Evolutionary conservation across 129 eudicot species (phyloP).

Genomic region (Pulicaria dysenterica): DNA sequence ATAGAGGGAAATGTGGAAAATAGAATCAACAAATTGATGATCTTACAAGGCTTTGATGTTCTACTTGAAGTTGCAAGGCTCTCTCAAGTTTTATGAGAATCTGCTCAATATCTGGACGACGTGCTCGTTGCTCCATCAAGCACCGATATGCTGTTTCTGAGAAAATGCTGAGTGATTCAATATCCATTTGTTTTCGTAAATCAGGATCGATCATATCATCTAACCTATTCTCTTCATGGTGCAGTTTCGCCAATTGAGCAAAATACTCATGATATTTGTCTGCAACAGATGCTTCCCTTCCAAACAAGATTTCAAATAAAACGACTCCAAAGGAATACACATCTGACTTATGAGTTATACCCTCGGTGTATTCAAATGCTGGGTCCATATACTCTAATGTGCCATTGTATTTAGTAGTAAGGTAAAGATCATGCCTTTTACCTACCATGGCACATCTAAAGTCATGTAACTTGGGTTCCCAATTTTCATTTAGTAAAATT

Average conservation of each 20-base stretch:
- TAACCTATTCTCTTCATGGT: neutral
- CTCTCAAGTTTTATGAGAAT: neutral
- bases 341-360: neutral
- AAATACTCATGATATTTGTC: neutral
- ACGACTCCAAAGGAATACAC: neutral
- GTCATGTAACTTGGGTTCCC: neutral
- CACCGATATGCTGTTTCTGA: neutral
- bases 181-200: constrained; percentile 12
- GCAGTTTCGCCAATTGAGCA: neutral
- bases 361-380: neutral
- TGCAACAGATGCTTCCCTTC: neutral
- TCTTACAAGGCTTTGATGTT: constrained; percentile 12
- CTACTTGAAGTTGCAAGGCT: neutral
- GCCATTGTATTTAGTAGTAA: neutral
- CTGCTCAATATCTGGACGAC: neutral
- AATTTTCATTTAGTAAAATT: neutral
- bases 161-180: neutral
- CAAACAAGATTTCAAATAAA: neutral
- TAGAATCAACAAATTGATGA: neutral
- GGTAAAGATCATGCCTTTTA: neutral
- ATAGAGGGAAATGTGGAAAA: neutral
- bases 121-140: neutral
- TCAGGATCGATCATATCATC: neutral
- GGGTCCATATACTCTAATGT: neutral
- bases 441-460: neutral